Evolutionary conservation across 2,329 filamentous ascomycete genomes (phyloP).

Genomic region (Xylariomycetidae sp.): DNA sequence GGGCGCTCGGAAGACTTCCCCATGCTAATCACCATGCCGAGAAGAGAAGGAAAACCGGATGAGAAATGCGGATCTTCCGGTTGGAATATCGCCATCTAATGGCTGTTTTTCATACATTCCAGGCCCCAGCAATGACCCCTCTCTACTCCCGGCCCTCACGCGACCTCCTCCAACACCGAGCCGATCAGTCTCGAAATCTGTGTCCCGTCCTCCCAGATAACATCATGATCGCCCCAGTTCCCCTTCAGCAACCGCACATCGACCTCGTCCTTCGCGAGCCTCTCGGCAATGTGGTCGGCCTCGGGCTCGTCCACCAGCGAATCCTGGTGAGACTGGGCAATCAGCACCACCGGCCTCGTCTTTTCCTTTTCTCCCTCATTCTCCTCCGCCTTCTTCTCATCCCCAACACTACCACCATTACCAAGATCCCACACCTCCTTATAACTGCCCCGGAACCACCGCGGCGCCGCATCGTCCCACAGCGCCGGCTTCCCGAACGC

Average conservation of each 20-base stretch:
- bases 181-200: constrained; percentile 47
- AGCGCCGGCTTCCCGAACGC: constrained; percentile 54
- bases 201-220: constrained; percentile 56
- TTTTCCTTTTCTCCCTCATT: background rate
- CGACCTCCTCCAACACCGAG: constrained; percentile 14
- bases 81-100: no score
- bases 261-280: constrained; percentile 37
- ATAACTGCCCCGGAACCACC: constrained; percentile 37
- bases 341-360: constrained; percentile 26
- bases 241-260: constrained; percentile 37
- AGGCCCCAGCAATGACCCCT: no score
- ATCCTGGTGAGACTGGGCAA: constrained; percentile 45
- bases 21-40: no score
- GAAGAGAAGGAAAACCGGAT: no score
- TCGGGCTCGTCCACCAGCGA: constrained; percentile 53
- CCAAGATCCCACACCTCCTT: constrained; percentile 35
- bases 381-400: constrained; percentile 30
- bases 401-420: no score
- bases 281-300: constrained; percentile 49
- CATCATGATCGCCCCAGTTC: constrained; percentile 57
- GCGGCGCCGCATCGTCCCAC: constrained; percentile 56
- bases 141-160: background rate
- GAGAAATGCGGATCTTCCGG: no score
- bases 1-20: no score
- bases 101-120: no score